Conservation (phyloP, 805 yeast genomes). For the Metschnikowia kofuensis region DNA sequence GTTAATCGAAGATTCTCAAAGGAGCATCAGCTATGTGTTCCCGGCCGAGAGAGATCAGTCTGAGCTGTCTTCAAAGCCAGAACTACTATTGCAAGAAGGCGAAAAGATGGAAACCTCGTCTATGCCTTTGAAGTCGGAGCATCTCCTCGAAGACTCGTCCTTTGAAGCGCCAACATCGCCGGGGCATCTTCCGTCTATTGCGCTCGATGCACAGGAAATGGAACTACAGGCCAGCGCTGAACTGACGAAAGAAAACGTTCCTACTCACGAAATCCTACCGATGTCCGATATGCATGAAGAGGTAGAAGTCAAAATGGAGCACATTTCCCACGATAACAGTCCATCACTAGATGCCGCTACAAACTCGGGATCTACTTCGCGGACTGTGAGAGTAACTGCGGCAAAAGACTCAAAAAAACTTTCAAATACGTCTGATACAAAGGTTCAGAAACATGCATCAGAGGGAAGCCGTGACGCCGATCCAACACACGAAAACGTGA, state of each 20-base stretch:
- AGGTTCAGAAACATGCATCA: neutral
- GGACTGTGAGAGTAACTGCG: neutral
- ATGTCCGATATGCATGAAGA: neutral
- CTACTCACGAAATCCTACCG: neutral
- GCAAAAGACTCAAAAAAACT: neutral
- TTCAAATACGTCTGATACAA: neutral
- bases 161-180: no score
- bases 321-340: neutral
- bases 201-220: no score
- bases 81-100: constrained; percentile 9
- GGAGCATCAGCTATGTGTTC: constrained; percentile 2
- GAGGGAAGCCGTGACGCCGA: neutral
- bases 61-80: constrained; percentile 5
- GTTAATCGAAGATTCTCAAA: constrained; percentile 4
- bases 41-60: constrained; percentile 4
- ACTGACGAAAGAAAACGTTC: no score
- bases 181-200: no score
- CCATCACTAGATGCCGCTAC: neutral
- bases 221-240: no score
- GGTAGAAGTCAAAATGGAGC: neutral
- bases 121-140: neutral
- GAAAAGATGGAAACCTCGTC: constrained; percentile 3
- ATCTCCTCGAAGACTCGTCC: neutral
- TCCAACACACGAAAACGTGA: neutral
- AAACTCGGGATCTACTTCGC: neutral